These are phyloP conservation scores for Cucumis hystrix DNA, from an alignment of 306 rosid genomes.

Conservation along the genomic window DNA sequence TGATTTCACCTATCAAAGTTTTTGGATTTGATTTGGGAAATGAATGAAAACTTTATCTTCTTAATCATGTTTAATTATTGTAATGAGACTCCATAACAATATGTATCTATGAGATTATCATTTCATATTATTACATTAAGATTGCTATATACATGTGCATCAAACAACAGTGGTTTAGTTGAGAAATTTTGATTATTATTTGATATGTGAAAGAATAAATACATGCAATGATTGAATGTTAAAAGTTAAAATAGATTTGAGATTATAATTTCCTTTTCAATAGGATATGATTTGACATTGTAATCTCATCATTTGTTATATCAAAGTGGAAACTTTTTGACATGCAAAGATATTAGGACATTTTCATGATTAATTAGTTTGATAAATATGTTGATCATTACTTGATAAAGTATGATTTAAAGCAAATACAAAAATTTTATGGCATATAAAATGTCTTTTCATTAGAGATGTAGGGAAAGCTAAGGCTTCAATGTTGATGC, in stretches of 20 bases:
- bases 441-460: not conserved
- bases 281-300: not conserved
- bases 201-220: not conserved
- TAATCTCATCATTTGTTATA: not conserved
- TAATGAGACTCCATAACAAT: not conserved
- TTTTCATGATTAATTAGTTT: not conserved
- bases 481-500: not conserved
- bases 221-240: not conserved
- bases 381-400: not conserved
- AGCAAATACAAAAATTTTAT: not conserved
- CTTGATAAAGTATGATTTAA: not conserved
- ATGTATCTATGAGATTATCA: not conserved
- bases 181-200: not conserved
- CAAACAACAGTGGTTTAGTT: not conserved
- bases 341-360: not conserved
- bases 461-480: not conserved
- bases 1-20: not conserved
- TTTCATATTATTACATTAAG: not conserved
- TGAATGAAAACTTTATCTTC: not conserved
- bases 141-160: not conserved
- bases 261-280: not conserved
- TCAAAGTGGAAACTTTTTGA: not conserved
- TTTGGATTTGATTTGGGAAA: constrained; percentile 5
- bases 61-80: constrained; percentile 1
- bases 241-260: not conserved